Percentiles rank a stretch among this genome's conserved stretches.
phyloP scores from a whole-genome alignment of 169 alveolate genomes.

The Cryptosporidium felis region DNA sequence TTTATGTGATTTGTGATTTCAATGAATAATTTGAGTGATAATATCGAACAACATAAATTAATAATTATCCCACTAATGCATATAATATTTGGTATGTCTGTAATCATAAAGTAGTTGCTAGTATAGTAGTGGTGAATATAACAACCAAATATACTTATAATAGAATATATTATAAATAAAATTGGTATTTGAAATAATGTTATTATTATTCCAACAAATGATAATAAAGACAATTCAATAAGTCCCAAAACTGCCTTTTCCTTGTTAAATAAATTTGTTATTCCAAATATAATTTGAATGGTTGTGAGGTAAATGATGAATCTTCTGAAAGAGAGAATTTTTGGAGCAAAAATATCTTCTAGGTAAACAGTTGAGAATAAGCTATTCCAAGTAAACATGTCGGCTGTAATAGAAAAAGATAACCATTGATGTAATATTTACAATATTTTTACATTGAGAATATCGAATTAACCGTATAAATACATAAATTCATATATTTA shows the following conservation, averaged over 20 bases:
- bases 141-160: not conserved
- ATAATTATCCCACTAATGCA: not conserved
- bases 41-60: constrained; percentile 14
- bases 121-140: not conserved
- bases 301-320: not conserved
- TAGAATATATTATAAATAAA: constrained; percentile 3
- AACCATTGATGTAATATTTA: no score
- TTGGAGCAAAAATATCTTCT: no score
- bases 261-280: not conserved
- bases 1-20: not conserved
- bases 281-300: constrained; percentile 3
- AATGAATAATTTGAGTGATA: constrained; percentile 4
- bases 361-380: no score
- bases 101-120: not conserved
- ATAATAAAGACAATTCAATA: not conserved
- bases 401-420: no score
- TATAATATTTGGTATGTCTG: constrained; percentile 11
- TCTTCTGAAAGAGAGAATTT: not conserved
- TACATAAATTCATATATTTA: no score
- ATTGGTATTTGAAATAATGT: not conserved
- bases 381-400: no score
- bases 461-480: no score
- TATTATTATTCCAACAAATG: not conserved
- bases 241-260: not conserved
- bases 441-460: no score